These are phyloP conservation scores for Omphalea diandra DNA, from an alignment of 441 rosid species.

Conservation along the genomic window DNA sequence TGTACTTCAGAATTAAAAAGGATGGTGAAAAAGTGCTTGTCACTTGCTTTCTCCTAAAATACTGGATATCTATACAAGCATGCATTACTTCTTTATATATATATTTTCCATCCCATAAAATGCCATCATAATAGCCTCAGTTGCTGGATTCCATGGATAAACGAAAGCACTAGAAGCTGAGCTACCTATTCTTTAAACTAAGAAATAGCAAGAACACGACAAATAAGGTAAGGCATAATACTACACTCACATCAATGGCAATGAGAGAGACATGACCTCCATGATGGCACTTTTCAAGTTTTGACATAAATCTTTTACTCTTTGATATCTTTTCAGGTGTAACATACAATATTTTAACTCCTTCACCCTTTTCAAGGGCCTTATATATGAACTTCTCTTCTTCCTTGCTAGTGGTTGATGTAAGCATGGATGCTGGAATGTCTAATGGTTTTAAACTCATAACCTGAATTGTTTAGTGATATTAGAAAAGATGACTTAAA, in stretches of 20 bases:
- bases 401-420: constrained; percentile 85
- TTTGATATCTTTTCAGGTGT: constrained; percentile 97
- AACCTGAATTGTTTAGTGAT: constrained; percentile 46
- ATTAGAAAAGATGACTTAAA: constrained; percentile 7
- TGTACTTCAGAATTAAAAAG: too few relatives aligned
- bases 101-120: too few relatives aligned
- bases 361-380: constrained; percentile 94
- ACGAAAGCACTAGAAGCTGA: too few relatives aligned
- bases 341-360: constrained; percentile 78
- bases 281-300: constrained; percentile 89
- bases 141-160: too few relatives aligned
- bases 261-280: constrained; percentile 80
- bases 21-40: too few relatives aligned
- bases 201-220: too few relatives aligned
- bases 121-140: too few relatives aligned
- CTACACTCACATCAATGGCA: constrained; percentile 77
- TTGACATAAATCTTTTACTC: constrained; percentile 98
- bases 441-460: constrained; percentile 92
- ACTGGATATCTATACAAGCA: too few relatives aligned
- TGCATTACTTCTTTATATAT: too few relatives aligned
- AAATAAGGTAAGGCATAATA: too few relatives aligned
- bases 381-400: constrained; percentile 87
- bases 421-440: constrained; percentile 85
- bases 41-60: too few relatives aligned
- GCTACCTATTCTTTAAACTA: too few relatives aligned